phyloP scores from a whole-genome alignment of 805 yeast species.

The Lipomyces yamadae region DNA sequence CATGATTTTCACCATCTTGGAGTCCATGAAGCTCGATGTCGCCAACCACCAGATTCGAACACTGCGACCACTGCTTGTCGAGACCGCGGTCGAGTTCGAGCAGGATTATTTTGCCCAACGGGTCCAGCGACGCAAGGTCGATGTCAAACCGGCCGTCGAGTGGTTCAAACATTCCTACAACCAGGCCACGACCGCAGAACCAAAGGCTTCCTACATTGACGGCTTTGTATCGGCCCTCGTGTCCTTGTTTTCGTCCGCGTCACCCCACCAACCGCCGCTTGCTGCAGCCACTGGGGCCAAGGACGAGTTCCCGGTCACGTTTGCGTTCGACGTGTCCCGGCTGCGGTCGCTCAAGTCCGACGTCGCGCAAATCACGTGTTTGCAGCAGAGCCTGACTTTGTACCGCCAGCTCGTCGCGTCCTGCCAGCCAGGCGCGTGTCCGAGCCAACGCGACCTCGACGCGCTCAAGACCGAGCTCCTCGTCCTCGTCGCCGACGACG shows the following conservation, averaged over 20 bases:
- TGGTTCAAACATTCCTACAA: slow-evolving; percentile 61
- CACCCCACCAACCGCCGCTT: slow-evolving; percentile 48
- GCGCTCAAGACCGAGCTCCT: slow-evolving; percentile 33
- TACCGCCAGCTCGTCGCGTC: slow-evolving; percentile 64
- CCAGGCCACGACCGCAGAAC: slow-evolving; percentile 12
- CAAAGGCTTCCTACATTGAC: slow-evolving; percentile 12
- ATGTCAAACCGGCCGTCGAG: slow-evolving; percentile 61
- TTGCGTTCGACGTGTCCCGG: slow-evolving; percentile 83
- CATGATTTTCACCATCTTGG: slow-evolving; percentile 78
- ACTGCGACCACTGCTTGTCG: slow-evolving; percentile 79
- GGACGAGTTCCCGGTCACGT: slow-evolving; percentile 79
- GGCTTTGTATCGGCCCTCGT: slow-evolving; percentile 29
- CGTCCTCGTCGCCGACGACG: slow-evolving; percentile 31
- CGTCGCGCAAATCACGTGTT: slow-evolving; percentile 80
- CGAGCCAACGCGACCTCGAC: slow-evolving; percentile 22
- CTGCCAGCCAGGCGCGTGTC: slow-evolving; percentile 14
- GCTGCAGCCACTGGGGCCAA: slow-evolving; percentile 60
- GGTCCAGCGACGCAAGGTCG: slow-evolving; percentile 54
- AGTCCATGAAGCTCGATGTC: slow-evolving; percentile 92
- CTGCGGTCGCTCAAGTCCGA: slow-evolving; percentile 80
- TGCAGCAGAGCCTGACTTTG: slow-evolving; percentile 71
- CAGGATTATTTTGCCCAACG: slow-evolving; percentile 71
- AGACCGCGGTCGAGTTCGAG: slow-evolving; percentile 88
- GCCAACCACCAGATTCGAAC: slow-evolving; percentile 93
- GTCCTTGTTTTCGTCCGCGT: slow-evolving; percentile 39